These are phyloP conservation scores for Leptomonas seymouri DNA, from an alignment of 208 protist species.

Conservation along the genomic window DNA sequence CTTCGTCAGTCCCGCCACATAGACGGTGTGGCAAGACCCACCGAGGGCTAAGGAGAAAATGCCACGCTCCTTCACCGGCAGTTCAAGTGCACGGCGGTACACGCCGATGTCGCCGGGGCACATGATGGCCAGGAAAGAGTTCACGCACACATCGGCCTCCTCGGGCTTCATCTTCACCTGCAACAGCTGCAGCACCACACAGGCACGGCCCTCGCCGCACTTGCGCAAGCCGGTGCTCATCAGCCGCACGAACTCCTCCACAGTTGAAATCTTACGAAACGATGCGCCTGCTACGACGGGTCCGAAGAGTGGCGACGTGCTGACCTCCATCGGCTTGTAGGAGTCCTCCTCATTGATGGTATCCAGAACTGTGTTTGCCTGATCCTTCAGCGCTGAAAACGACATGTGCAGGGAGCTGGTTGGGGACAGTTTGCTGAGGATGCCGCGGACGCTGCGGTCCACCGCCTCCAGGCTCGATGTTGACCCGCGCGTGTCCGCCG, in stretches of 20 bases:
- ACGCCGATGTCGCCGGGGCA: slow-evolving; percentile 35
- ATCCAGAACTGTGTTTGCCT: slow-evolving; percentile 29
- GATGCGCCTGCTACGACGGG: slow-evolving; percentile 26
- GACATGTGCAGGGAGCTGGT: slow-evolving; percentile 43
- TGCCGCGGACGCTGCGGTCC: slow-evolving; percentile 48
- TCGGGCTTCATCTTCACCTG: slow-evolving; percentile 31
- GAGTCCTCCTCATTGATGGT: slow-evolving; percentile 30
- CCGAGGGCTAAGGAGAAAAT: slow-evolving; percentile 37
- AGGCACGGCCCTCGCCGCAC: slow-evolving; percentile 44
- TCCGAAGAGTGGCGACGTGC: slow-evolving; percentile 39
- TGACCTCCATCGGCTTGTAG: slow-evolving; percentile 31
- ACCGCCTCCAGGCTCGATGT: slow-evolving; percentile 45
- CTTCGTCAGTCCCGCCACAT: slow-evolving; percentile 29
- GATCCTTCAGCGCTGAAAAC: slow-evolving; percentile 39
- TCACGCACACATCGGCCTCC: slow-evolving; percentile 39
- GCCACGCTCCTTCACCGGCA: slow-evolving; percentile 29
- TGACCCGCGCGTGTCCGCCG: slow-evolving; percentile 49
- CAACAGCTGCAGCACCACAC: slow-evolving; percentile 47
- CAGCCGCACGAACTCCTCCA: slow-evolving; percentile 30
- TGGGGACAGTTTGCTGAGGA: slow-evolving; percentile 36
- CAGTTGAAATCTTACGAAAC: slow-evolving; percentile 31
- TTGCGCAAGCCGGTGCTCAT: slow-evolving; percentile 39
- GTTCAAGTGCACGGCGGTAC: slow-evolving; percentile 30
- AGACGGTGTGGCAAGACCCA: slow-evolving; percentile 43
- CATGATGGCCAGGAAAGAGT: slow-evolving; percentile 36